Evolutionary conservation across 2,329 filamentous ascomycete genomes (phyloP), one percentile per base, ranked within the genome.

Genomic region (Zymoseptoria tritici): DNA sequence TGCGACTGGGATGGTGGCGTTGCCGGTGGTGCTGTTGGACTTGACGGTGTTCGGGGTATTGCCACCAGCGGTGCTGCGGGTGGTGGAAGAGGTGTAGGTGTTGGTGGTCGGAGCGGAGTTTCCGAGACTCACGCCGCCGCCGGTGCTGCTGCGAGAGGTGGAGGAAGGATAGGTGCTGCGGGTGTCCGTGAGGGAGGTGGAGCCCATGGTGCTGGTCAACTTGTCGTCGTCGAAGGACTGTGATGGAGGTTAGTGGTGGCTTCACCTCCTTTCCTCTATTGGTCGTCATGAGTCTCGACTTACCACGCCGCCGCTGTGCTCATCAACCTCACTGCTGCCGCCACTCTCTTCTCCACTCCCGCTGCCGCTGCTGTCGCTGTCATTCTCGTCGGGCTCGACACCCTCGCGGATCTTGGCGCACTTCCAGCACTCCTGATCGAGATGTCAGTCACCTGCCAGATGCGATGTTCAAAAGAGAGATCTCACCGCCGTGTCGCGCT

Each of bases 401-500:
- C 65, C 62, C 19, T 29, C 49, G 9, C 60, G 60, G 31, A 60
- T 55, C 24, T 66, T 36, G 42, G 62, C 58, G 63, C 68, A 69
- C 19, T 26, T 29, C 54, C 50, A 62, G 59, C 68, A 70, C 26
- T 64, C 57, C 67, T 69, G 54, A 9, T 22, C 21, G 21, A 21
- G 3, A n/a, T 4, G 51, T 58, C 36, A 62, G 19, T 24, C 19
- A 29, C 50, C 29, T n/a, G 29, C 9, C 20, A 21, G 20, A 9
- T 3, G 2, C 13, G n/a, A 49, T 21, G 9, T 8, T 36, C 19
- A 13, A 9, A 9, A n/a, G 31, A 11, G 46, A 22, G 16, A 19
- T 31, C 67, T 49, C 57, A 69, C 67, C 9, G 68, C 66, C 20
- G 61, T 50, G 26, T 71, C 68, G 2, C 58, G 64, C 20, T 53